A percentile compares a stretch with the other conserved stretches of the same genome.
Conservation (phyloP, 2,329 filamentous ascomycete species). For the Graphilbum ipis-grandicollis region DNA sequence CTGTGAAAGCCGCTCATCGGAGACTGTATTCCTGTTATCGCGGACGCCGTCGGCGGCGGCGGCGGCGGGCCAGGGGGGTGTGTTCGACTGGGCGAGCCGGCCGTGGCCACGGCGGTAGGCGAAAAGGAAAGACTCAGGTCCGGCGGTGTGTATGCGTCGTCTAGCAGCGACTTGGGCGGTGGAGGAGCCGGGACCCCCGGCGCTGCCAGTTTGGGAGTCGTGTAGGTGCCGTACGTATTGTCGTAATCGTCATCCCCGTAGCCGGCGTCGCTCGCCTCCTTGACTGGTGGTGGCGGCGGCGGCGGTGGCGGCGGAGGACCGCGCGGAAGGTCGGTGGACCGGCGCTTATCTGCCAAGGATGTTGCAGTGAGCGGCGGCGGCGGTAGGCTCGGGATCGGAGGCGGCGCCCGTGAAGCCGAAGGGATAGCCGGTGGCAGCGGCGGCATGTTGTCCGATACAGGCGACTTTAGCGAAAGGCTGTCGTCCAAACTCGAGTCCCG, state of each 20-base stretch:
- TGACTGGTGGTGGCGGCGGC: slow-evolving; percentile 33
- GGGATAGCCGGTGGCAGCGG: slow-evolving; percentile 33
- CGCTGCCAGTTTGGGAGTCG: slow-evolving; percentile 14
- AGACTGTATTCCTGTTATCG: slow-evolving; percentile 12
- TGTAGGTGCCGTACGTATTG: slow-evolving; percentile 43
- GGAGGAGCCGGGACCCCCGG: slow-evolving; percentile 15
- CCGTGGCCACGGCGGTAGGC: background rate
- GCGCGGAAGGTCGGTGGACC: slow-evolving; percentile 55
- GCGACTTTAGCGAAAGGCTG: slow-evolving; percentile 42
- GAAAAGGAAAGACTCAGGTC: slow-evolving; percentile 12
- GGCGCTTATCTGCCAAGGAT: slow-evolving; percentile 29
- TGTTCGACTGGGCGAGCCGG: background rate
- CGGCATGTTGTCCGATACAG: slow-evolving; percentile 23
- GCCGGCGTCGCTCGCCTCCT: slow-evolving; percentile 30
- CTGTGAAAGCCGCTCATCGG: slow-evolving; percentile 7
- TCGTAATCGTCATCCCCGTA: slow-evolving; percentile 57
- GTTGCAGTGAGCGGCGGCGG: slow-evolving; percentile 16
- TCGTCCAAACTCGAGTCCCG: slow-evolving; percentile 64
- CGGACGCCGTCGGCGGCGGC: slow-evolving; percentile 26
- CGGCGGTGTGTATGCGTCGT: slow-evolving; percentile 29
- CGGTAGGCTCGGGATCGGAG: slow-evolving; percentile 43
- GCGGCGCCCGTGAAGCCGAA: slow-evolving; percentile 41
- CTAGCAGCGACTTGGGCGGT: slow-evolving; percentile 20
- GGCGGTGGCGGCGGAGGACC: slow-evolving; percentile 49
- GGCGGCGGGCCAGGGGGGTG: slow-evolving; percentile 8